Evolutionary conservation across 78 protist species (phyloP), one percentile per base, ranked within the genome.

Genomic region (Cavenderia fasciculata): DNA sequence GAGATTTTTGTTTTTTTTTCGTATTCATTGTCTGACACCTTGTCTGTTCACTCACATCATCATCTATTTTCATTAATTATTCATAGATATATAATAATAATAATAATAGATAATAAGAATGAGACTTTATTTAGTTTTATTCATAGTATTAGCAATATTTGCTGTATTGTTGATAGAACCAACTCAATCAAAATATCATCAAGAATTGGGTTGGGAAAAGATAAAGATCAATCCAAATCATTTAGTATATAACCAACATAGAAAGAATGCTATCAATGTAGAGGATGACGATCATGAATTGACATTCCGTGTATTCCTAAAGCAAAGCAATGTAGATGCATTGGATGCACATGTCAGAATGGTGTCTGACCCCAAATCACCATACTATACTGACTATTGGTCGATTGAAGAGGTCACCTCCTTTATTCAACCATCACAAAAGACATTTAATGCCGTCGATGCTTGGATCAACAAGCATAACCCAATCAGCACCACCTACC

Each of bases 301-400:
- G 25, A 12, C 46, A n/a, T 78, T 78, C 43, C 62, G 59, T 38
- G 14, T 78, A 14, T 78, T 63, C 47, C 5, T 78, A 2, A 66
- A 70, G 31, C 92, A 85, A 52, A 77, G 69, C 29, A 85, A 85
- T 51, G 0, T 52, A 11, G 77, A 66, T 21, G 14, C 14, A 29
- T 27, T 87, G 19, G 23, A 70, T 23, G 31, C 12, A n/a, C 85
- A 7, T 23, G 74, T 87, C 38, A 31, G 66, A 34, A 68, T 21
- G 19, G 69, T 86, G 25, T 52, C 90, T 25, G 44, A 65, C 16
- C 94, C 94, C 68, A 47, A 65, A 4, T 88, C 94, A 21, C n/a
- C 6, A 18, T n/a, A 61, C 21, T 88, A 86, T 59, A 84, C 75
- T 31, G 18, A 54, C 2, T 88, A 63, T 34, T 57, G 85, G 25